A percentile compares a stretch with the other conserved stretches of the same genome.
These are phyloP conservation scores for Heritiera fomes DNA, from an alignment of 345 rosid genomes.

Conservation along the genomic window DNA sequence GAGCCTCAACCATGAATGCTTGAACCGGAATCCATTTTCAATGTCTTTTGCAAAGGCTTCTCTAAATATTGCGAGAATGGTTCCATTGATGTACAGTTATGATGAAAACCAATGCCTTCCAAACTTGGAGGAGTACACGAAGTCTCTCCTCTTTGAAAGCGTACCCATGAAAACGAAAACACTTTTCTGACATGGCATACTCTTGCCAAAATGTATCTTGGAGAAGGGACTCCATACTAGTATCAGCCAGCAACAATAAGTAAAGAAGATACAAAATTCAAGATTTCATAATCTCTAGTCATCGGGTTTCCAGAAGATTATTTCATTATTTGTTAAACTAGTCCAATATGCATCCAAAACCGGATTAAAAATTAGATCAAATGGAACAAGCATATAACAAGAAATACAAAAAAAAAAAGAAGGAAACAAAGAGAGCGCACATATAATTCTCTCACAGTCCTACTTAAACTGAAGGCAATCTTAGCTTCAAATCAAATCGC, in stretches of 20 bases:
- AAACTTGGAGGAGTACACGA: slow-evolving; percentile 35
- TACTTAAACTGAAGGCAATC: too few species aligned
- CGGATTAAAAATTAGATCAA: neutral
- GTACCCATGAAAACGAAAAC: neutral
- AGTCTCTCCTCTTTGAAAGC: slow-evolving; percentile 27
- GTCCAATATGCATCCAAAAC: neutral
- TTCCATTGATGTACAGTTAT: slow-evolving; percentile 56
- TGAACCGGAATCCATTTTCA: slow-evolving; percentile 37
- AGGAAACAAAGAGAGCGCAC: too few species aligned
- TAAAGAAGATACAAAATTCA: too few species aligned
- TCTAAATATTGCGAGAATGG: slow-evolving; percentile 55
- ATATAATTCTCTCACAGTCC: too few species aligned
- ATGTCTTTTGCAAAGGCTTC: slow-evolving; percentile 35
- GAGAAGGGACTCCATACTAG: too few species aligned
- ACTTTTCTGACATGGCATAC: neutral
- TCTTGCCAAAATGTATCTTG: too few species aligned
- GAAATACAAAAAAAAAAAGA: neutral
- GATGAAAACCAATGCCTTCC: slow-evolving; percentile 47
- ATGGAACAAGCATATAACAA: neutral
- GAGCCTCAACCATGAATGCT: slow-evolving; percentile 47
- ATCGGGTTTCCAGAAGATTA: neutral
- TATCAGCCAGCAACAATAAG: too few species aligned
- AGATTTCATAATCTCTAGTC: too few species aligned
- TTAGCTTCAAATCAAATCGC: too few species aligned
- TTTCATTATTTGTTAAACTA: neutral